Conservation (phyloP, 106 monocot genomes). For the Cymbidium sinense region DNA sequence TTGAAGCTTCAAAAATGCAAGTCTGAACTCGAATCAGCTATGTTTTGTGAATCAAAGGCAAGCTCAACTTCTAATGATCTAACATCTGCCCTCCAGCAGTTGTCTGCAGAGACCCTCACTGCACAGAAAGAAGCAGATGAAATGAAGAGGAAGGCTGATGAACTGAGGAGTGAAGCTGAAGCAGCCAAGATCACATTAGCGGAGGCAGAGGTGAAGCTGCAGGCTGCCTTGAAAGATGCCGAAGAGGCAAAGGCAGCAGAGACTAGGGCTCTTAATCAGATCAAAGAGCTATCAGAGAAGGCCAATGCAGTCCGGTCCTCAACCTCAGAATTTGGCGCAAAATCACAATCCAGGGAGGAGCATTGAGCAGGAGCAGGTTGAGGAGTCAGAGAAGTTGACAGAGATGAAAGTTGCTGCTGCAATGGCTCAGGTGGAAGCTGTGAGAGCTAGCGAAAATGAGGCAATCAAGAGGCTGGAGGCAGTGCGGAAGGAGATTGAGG, state of each 20-base stretch:
- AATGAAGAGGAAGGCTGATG: constrained; percentile 47
- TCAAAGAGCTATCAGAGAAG: constrained; percentile 49
- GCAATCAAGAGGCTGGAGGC: constrained; percentile 51
- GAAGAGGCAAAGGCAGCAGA: constrained; percentile 69
- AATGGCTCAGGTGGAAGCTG: constrained; percentile 63
- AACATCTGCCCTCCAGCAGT: constrained; percentile 48
- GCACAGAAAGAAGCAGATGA: constrained; percentile 54
- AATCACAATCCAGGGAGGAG: constrained; percentile 61
- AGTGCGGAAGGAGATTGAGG: constrained; percentile 55
- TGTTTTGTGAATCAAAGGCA: constrained; percentile 38
- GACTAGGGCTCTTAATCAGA: constrained; percentile 43
- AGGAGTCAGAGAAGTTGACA: constrained; percentile 49
- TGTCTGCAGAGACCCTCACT: constrained; percentile 44
- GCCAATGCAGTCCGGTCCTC: constrained; percentile 37
- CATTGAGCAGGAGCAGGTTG: constrained; percentile 50
- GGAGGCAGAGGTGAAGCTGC: constrained; percentile 58
- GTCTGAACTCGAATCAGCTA: constrained; percentile 47
- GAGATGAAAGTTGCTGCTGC: constrained; percentile 73
- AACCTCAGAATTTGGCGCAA: constrained; percentile 59
- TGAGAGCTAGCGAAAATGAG: constrained; percentile 60
- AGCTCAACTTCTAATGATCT: constrained; percentile 38
- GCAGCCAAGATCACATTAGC: constrained; percentile 23
- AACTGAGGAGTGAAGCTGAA: constrained; percentile 51
- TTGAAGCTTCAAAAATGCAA: constrained; percentile 63
- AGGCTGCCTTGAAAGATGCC: constrained; percentile 47